Base-by-base conservation (phyloP, 2,329 filamentous ascomycete species). In the Penicillium palitans region DNA sequence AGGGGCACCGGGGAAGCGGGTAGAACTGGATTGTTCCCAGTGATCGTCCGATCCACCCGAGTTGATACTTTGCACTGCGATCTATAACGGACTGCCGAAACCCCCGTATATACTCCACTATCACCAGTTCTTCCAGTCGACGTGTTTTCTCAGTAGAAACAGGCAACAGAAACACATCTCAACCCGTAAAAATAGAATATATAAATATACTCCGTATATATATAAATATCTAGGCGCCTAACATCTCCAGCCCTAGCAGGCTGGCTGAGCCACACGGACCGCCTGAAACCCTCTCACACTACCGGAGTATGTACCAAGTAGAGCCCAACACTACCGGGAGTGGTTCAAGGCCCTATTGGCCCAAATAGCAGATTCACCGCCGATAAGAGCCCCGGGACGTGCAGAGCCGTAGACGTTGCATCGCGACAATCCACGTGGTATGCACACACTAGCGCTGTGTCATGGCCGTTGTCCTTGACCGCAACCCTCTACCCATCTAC, bases 381-480 rank as follows among this genome's bases (percentile, higher is more conserved):
- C 35, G 59, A 61, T 48, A 51, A 57, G 51, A 47, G 46, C 21
- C 50, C 51, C 24, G 46, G 24, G 37, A 47, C 12, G 31, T 42
- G 52, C 49, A 58, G 31, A 44, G 40, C 49, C 44, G 44, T 44
- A 27, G 49, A 57, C 21, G 27, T 58, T 55, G 52, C 57, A 55
- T 58, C 35, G 46, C 40, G 19, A 27, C 29, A 57, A 50, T 49
- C 64, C 64, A 66, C 64, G 64, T 65, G 64, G 62, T 57, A 29
- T 58, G 37, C 49, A 54, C 46, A 27, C 55, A 15, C 44, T 48
- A 58, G 51, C 25, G 46, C 15, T 19, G 37, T 37, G 35, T 37
- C 48, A 62, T 54, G 51, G 49, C 52, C 58, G 61, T 57, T 61
- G 50, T 41, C n/a, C 15, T 58, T 58, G 55, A 58, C 55, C 55